Evolutionary conservation across 257 asterid species (phyloP), one percentile per base, ranked within the genome.

Genomic region (Buddleja alternifolia): DNA sequence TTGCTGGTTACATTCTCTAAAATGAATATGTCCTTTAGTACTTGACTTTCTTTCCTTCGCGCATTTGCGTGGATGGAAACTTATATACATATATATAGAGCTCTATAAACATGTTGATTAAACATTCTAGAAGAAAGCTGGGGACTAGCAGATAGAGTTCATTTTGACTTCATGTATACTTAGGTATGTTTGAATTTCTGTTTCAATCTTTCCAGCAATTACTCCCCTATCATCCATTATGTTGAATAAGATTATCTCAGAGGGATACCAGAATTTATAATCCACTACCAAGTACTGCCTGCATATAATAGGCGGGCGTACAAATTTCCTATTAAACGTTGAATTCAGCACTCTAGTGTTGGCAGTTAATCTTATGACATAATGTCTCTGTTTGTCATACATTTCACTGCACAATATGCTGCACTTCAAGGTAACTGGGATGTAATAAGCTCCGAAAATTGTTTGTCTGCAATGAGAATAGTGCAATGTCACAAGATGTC

Each of bases 401-500:
- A 63, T 63, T 63, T 45, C 6, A n/a, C n/a, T n/a, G n/a, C n/a
- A n/a, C n/a, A n/a, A n/a, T n/a, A n/a, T n/a, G n/a, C n/a, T n/a
- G n/a, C n/a, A n/a, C n/a, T n/a, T n/a, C n/a, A n/a, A n/a, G n/a
- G n/a, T n/a, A n/a, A n/a, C n/a, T n/a, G n/a, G n/a, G n/a, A n/a
- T n/a, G n/a, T n/a, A n/a, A n/a, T n/a, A n/a, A n/a, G 34, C 39
- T 15, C 25, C 37, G 24, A n/a, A 16, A 45, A 21, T 50, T 61
- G 39, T 47, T 29, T 63, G 25, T 63, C n/a, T 62, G 41, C 55
- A 62, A 24, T n/a, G n/a, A n/a, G n/a, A n/a, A n/a, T n/a, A n/a
- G n/a, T n/a, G n/a, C n/a, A n/a, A n/a, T 29, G 29, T 46, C 14
- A 48, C 58, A 50, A 9, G 2, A 20, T 48, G 37, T 52, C 32